Percentiles rank a stretch among this genome's conserved stretches.
Evolutionary conservation across 345 rosid species (phyloP).

Genomic region (Lenwebbia sp.): DNA sequence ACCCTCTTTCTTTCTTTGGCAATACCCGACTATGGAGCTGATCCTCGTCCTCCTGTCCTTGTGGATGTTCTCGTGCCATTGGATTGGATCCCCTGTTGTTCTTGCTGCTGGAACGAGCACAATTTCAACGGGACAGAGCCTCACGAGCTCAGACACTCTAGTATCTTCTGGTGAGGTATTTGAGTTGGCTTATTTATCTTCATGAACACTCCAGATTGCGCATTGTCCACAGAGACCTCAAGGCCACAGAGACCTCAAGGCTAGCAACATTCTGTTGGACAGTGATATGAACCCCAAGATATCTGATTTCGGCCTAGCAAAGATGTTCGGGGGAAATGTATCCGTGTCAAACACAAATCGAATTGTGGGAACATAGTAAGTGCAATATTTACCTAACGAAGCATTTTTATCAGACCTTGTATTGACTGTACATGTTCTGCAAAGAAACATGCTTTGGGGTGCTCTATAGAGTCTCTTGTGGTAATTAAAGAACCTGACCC

Average conservation of each 20-base stretch:
- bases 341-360: constrained; percentile 21
- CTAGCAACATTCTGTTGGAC: constrained; percentile 23
- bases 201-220: constrained; percentile 39
- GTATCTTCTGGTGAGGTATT: constrained; percentile 12
- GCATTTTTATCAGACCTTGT: neutral
- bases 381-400: neutral
- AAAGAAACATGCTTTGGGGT: neutral
- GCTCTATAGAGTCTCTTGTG: neutral
- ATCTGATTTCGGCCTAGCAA: constrained; percentile 31
- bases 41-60: neutral
- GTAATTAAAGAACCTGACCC: neutral
- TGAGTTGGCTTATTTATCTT: constrained; percentile 37
- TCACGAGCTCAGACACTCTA: constrained; percentile 7
- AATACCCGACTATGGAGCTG: neutral
- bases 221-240: constrained; percentile 41
- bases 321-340: constrained; percentile 8
- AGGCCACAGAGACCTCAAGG: constrained; percentile 8
- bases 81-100: neutral
- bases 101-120: neutral
- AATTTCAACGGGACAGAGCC: neutral
- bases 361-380: constrained; percentile 43
- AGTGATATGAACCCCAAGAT: constrained; percentile 19
- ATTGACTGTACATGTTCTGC: neutral
- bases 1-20: neutral
- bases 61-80: neutral